Evolutionary conservation across 192 early-diverging fungal species (phyloP).

Genomic region (Spinellus fusiger): DNA sequence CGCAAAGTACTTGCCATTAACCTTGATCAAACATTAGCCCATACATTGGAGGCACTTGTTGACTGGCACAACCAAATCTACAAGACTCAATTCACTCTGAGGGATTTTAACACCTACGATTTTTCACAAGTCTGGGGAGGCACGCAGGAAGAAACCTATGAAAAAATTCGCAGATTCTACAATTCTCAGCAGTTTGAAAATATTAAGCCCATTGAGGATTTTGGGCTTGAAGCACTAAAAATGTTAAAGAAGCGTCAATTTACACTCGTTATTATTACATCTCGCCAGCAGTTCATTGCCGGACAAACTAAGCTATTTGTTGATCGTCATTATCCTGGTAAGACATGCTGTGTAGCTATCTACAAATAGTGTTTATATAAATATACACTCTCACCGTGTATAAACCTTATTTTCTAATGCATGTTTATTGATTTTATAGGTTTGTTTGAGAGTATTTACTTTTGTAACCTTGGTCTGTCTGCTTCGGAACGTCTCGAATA

Average conservation of each 20-base stretch:
- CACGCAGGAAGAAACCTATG: slow-evolving; percentile 41
- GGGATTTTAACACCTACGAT: slow-evolving; percentile 45
- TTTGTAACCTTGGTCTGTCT: slow-evolving; percentile 50
- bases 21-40: slow-evolving; percentile 48
- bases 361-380: neutral
- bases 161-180: slow-evolving; percentile 52
- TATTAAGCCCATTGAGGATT: slow-evolving; percentile 44
- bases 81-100: slow-evolving; percentile 35
- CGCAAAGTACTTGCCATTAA: slow-evolving; percentile 36
- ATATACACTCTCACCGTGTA: neutral
- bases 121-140: slow-evolving; percentile 50
- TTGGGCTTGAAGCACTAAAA: slow-evolving; percentile 45
- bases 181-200: slow-evolving; percentile 46
- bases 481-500: slow-evolving; percentile 42
- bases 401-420: neutral
- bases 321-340: slow-evolving; percentile 45
- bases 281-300: slow-evolving; percentile 52
- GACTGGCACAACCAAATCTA: slow-evolving; percentile 51
- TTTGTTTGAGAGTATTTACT: slow-evolving; percentile 56
- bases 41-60: slow-evolving; percentile 42
- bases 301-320: slow-evolving; percentile 53
- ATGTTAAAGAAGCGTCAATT: slow-evolving; percentile 46
- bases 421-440: slow-evolving; percentile 18
- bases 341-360: slow-evolving; percentile 7
- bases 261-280: slow-evolving; percentile 51